Evolutionary conservation across 352 stramenopile species (phyloP), one percentile per base, ranked within the genome.

Genomic region (Globisporangium recalcitrans): DNA sequence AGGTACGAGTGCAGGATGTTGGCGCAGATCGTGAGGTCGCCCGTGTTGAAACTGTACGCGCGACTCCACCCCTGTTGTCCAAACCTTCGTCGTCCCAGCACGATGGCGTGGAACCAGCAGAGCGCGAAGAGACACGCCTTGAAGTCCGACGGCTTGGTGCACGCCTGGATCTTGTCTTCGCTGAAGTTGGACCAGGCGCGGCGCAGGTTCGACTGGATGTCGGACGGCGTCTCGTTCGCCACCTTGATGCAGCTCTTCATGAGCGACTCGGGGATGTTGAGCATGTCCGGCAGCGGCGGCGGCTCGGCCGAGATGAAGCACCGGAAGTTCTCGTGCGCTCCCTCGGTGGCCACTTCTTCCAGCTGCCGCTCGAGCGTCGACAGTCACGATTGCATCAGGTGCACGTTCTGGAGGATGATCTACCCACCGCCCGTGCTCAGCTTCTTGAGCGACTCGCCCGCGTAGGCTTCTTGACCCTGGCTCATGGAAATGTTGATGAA

Each of bases 301-400:
- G 93, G 92, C 65, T 98, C 95, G 36, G 91, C 95, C 11, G 90
- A 98, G 73, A 98, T 97, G 65, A 98, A 98, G 69, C 94, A 98
- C 31, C 95, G 91, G 67, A 98, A 98, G 61, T 95, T 93, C 44
- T 96, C 79, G 58, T 98, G 95, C 9, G 90, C 88, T 22, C 92
- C 75, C 74, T 96, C 87, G 42, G 86, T 88, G 42, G 88, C 79
- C 26, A 93, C 75, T 62, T 95, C 84, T 67, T 98, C 93, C 14
- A 98, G 74, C 64, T 98, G 83, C 4, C 91, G 78, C 66, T 98
- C 94, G 0, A 98, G 75, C 32, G 78, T 89, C 1, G 93, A 91
- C n/a, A 98, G 82, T 94, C 95, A 98, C 24, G 86, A 95, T 57
- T 97, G 89, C 94, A 98, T 98, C 47, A 98, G 73, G 63, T 98